Conservation (phyloP, 2,329 filamentous ascomycete genomes). For the Huntiella bhutanensis region DNA sequence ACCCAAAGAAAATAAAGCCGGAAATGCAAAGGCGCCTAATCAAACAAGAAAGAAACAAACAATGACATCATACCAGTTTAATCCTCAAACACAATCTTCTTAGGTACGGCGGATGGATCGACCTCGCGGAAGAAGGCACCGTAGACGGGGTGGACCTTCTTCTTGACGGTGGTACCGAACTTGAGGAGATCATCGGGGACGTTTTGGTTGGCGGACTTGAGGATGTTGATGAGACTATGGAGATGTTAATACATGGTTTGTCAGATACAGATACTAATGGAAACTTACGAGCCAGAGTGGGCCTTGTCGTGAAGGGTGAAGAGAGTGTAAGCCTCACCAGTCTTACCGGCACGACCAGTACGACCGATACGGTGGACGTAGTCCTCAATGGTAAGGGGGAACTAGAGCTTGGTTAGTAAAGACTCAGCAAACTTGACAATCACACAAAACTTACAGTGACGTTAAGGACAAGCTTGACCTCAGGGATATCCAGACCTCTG, state of each 20-base stretch:
- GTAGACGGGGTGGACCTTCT: slow-evolving; percentile 91
- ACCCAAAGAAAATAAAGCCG: background rate
- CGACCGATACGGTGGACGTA: slow-evolving; percentile 95
- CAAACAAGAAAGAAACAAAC: slow-evolving; percentile 1
- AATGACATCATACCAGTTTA: slow-evolving; percentile 2
- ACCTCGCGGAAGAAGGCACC: slow-evolving; percentile 91
- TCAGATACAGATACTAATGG: slow-evolving; percentile 3
- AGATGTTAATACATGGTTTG: background rate
- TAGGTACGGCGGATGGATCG: slow-evolving; percentile 63
- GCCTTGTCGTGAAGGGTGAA: slow-evolving; percentile 93
- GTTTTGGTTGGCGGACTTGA: slow-evolving; percentile 78
- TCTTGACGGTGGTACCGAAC: slow-evolving; percentile 96
- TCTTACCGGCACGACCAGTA: slow-evolving; percentile 81
- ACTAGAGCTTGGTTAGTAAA: slow-evolving; percentile 26
- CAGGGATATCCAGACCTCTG: slow-evolving; percentile 82
- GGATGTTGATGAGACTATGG: slow-evolving; percentile 68
- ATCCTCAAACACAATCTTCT: slow-evolving; percentile 68
- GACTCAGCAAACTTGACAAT: background rate
- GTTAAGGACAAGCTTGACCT: slow-evolving; percentile 88
- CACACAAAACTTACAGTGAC: slow-evolving; percentile 40
- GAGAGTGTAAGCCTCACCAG: slow-evolving; percentile 73
- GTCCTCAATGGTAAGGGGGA: slow-evolving; percentile 87
- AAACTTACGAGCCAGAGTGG: slow-evolving; percentile 66
- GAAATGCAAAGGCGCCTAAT: background rate
- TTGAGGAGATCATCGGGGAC: slow-evolving; percentile 84